Percentiles rank a stretch among this genome's conserved stretches.
Conservation (phyloP, 495 filamentous ascomycete genomes). For the Astrocystis sublimbata region DNA sequence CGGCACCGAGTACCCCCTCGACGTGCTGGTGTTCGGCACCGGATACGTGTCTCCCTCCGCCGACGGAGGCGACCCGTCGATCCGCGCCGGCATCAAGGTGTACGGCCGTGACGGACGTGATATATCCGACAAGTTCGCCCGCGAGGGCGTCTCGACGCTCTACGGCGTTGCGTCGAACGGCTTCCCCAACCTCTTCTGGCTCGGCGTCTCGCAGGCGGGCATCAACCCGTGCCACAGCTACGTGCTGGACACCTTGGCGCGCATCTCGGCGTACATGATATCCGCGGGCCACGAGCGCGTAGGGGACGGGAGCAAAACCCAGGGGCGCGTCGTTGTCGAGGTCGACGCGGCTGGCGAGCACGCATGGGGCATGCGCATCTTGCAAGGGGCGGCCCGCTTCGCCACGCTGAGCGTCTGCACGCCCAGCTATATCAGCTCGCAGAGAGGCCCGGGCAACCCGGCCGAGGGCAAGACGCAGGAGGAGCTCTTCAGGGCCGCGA, state of each 20-base stretch:
- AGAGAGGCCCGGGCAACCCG: constrained; percentile 37
- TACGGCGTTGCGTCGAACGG: constrained; percentile 47
- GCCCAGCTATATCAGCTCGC: constrained; percentile 56
- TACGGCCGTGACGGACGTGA: constrained; percentile 41
- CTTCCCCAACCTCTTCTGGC: constrained; percentile 59
- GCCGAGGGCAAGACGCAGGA: constrained; percentile 20
- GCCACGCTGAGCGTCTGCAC: constrained; percentile 51
- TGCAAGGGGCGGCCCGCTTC: constrained; percentile 41
- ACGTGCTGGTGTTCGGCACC: constrained; percentile 52
- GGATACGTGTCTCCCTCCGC: constrained; percentile 43
- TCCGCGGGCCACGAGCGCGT: constrained; percentile 39
- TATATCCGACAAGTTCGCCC: constrained; percentile 47
- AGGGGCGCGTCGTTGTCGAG: constrained; percentile 38
- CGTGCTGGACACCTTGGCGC: constrained; percentile 40
- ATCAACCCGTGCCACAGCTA: constrained; percentile 44
- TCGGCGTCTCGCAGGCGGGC: constrained; percentile 41
- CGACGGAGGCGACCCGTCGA: constrained; percentile 34
- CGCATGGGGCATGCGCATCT: constrained; percentile 47
- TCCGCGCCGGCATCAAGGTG: constrained; percentile 40
- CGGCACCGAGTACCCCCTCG: constrained; percentile 44
- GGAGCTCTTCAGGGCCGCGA: constrained; percentile 34
- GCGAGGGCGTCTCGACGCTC: constrained; percentile 39
- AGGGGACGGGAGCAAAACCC: constrained; percentile 24
- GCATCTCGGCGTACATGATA: constrained; percentile 51
- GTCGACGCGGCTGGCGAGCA: constrained; percentile 45